Conservation (phyloP, 2,329 filamentous ascomycete genomes). For the Sodiomyces alkalinus region DNA sequence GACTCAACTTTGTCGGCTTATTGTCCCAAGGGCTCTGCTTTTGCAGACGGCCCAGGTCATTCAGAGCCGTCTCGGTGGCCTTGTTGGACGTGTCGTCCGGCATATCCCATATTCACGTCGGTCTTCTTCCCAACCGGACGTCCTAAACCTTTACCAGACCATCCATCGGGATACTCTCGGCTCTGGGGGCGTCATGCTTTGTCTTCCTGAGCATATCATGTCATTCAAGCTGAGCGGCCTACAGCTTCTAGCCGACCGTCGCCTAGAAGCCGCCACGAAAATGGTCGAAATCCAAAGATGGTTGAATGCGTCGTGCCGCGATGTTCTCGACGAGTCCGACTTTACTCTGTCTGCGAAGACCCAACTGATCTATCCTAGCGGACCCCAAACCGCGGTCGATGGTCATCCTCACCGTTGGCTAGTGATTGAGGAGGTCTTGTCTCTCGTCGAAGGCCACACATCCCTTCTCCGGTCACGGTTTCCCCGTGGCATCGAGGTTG, state of each 20-base stretch:
- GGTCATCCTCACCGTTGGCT: conserved; percentile 38
- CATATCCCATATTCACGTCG: conserved; percentile 44
- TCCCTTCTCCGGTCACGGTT: conserved; percentile 20
- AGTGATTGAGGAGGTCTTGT: conserved; percentile 23
- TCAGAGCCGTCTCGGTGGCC: conserved; percentile 36
- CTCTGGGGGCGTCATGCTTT: conserved; percentile 37
- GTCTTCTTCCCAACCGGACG: conserved; percentile 16
- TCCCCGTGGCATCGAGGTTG: conserved; percentile 29
- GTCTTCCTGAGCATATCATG: conserved; percentile 47
- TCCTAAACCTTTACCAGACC: conserved; percentile 21
- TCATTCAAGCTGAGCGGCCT: conserved; percentile 49
- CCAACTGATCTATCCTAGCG: conserved; percentile 42
- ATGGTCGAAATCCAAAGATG: conserved; percentile 38
- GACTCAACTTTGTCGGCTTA: conserved; percentile 30
- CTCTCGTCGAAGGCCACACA: conserved; percentile 22
- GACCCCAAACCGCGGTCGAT: conserved; percentile 30
- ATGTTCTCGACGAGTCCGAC: conserved; percentile 52
- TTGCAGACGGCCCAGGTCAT: conserved; percentile 42
- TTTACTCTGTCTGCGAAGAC: conserved; percentile 36
- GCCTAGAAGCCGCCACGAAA: conserved; percentile 20
- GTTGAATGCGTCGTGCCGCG: conserved; percentile 32
- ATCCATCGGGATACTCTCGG: conserved; percentile 23
- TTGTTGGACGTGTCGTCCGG: conserved; percentile 35
- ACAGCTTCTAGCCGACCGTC: conserved; percentile 36
- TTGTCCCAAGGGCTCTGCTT: conserved; percentile 41